Evolutionary conservation across 2,329 filamentous ascomycete species (phyloP).

Genomic region (Capronia coronata): DNA sequence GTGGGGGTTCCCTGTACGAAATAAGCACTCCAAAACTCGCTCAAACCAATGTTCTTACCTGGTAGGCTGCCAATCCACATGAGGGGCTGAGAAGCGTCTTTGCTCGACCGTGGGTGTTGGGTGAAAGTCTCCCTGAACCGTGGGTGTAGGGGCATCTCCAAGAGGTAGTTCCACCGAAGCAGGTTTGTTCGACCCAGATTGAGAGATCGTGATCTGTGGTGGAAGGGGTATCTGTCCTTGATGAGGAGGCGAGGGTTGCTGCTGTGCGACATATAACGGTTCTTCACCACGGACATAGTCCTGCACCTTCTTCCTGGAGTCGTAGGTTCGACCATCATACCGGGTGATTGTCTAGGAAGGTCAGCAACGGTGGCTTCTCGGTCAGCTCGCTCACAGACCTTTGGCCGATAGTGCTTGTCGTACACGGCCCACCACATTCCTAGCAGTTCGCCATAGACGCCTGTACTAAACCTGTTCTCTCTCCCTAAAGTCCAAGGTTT

Average conservation of each 20-base stretch:
- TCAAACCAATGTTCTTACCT: slow-evolving; percentile 39
- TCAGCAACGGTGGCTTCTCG: neutral
- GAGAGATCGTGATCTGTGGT: slow-evolving; percentile 10
- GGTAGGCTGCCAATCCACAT: slow-evolving; percentile 57
- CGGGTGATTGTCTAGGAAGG: slow-evolving; percentile 9
- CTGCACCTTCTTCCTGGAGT: slow-evolving; percentile 32
- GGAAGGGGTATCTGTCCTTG: slow-evolving; percentile 19
- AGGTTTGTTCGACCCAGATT: slow-evolving; percentile 10
- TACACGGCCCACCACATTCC: slow-evolving; percentile 92
- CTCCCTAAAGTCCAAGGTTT: slow-evolving; percentile 80
- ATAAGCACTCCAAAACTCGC: slow-evolving; percentile 26
- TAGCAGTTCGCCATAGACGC: slow-evolving; percentile 74
- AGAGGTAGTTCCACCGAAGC: slow-evolving; percentile 39
- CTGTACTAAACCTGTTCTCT: slow-evolving; percentile 47
- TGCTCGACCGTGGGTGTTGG: slow-evolving; percentile 43
- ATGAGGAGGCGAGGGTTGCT: slow-evolving; percentile 12
- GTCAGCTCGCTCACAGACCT: slow-evolving; percentile 6
- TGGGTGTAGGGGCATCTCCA: slow-evolving; percentile 39
- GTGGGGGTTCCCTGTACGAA: slow-evolving; percentile 52
- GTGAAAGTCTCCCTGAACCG: slow-evolving; percentile 38
- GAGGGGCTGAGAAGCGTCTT: slow-evolving; percentile 52
- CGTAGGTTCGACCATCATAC: slow-evolving; percentile 16
- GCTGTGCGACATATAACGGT: slow-evolving; percentile 33
- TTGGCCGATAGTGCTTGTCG: slow-evolving; percentile 66
- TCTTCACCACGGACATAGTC: slow-evolving; percentile 43